Percentiles rank a stretch among this genome's conserved stretches.
Evolutionary conservation across 192 early-diverging fungal species (phyloP).

Genomic region (Allomyces arbusculus): DNA sequence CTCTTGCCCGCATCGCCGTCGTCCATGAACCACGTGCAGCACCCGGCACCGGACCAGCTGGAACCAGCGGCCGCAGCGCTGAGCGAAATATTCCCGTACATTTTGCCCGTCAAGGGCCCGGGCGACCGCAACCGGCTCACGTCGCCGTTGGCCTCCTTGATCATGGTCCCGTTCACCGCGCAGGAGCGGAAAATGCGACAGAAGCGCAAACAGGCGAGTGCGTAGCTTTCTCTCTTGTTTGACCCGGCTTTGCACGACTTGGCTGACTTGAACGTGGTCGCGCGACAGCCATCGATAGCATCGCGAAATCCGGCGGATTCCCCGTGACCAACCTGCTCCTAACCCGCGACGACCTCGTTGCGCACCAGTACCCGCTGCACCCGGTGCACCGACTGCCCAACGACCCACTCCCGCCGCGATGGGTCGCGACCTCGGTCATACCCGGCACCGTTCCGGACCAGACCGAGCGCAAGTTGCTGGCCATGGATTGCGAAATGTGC

Average conservation of each 20-base stretch:
- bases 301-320: constrained; percentile 13
- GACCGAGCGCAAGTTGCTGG: constrained; percentile 10
- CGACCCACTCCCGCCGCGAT: neutral
- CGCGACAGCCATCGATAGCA: constrained; percentile 3
- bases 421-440: no score
- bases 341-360: constrained; percentile 17
- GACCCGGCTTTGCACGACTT: neutral
- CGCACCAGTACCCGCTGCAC: constrained; percentile 12
- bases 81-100: constrained; percentile 7
- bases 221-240: neutral
- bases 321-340: constrained; percentile 18
- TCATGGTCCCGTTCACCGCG: constrained; percentile 18
- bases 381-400: neutral
- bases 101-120: constrained; percentile 13
- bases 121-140: constrained; percentile 14
- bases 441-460: no score
- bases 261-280: neutral
- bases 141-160: constrained; percentile 15
- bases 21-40: constrained; percentile 7
- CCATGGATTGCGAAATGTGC: constrained; percentile 42
- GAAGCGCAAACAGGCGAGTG: constrained; percentile 10
- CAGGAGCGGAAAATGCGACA: constrained; percentile 13
- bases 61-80: constrained; percentile 4
- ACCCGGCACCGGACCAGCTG: constrained; percentile 2
- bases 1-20: constrained; percentile 4